A percentile compares a stretch with the other conserved stretches of the same genome.
Conservation (phyloP, 768 basidiomycete genomes). For the Lentinula raphanica region DNA sequence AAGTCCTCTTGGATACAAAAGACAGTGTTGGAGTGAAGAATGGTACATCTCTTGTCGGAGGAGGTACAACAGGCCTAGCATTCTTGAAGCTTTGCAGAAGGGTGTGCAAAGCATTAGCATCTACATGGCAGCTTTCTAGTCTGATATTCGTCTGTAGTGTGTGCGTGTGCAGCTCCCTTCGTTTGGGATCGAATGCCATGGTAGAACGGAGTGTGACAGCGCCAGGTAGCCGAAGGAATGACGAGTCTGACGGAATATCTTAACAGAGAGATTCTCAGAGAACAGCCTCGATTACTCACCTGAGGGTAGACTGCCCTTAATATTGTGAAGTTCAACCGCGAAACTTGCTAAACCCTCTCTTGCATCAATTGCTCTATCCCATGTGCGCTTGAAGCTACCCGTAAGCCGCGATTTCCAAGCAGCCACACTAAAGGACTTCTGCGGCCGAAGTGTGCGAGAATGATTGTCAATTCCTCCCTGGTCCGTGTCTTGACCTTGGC, state of each 20-base stretch:
- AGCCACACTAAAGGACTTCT: conserved; percentile 42
- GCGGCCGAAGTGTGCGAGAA: conserved; percentile 17
- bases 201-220: conserved; percentile 40
- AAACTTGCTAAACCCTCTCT: conserved; percentile 54
- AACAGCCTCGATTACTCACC: conserved; percentile 24
- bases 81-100: background rate
- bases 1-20: background rate
- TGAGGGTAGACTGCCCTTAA: conserved; percentile 36
- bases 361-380: conserved; percentile 64
- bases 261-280: background rate
- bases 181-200: conserved; percentile 53
- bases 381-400: conserved; percentile 56
- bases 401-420: conserved; percentile 62
- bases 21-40: background rate
- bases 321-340: conserved; percentile 40
- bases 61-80: background rate
- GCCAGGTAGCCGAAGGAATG: conserved; percentile 44
- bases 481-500: conserved; percentile 35
- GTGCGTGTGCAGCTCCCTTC: conserved; percentile 46
- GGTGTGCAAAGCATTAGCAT: conserved; percentile 34
- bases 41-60: background rate
- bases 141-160: conserved; percentile 43
- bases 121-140: conserved; percentile 39
- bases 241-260: conserved; percentile 20
- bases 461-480: conserved; percentile 13